phyloP scores from a whole-genome alignment of 306 rosid genomes.

The Pyrus bretschneideri region DNA sequence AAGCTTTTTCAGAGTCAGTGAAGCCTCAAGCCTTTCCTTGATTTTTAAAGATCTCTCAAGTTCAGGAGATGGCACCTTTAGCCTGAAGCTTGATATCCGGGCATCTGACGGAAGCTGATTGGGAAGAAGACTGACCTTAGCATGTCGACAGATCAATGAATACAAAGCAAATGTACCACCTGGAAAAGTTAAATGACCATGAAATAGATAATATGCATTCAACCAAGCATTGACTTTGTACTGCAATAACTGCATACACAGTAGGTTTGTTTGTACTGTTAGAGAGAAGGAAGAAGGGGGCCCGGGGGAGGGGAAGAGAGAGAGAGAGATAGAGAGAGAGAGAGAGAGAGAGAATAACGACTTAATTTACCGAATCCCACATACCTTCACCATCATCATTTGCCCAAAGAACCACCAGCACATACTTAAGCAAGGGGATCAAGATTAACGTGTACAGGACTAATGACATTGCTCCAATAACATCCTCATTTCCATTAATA shows the following conservation, averaged over 20 bases:
- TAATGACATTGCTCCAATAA: slow-evolving; percentile 87
- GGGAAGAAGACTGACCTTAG: slow-evolving; percentile 98
- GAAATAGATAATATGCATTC: neutral
- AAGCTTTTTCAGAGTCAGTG: slow-evolving; percentile 76
- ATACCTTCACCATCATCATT: slow-evolving; percentile 97
- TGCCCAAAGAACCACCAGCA: slow-evolving; percentile 89
- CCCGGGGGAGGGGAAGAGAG: neutral
- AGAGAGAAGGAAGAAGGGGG: neutral
- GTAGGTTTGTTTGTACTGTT: neutral
- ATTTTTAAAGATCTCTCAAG: slow-evolving; percentile 93
- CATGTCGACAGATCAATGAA: slow-evolving; percentile 97
- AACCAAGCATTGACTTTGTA: neutral
- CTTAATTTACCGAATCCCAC: slow-evolving; percentile 5
- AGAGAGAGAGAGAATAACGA: neutral
- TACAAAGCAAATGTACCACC: slow-evolving; percentile 99
- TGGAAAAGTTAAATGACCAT: slow-evolving; percentile 32
- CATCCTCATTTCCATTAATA: slow-evolving; percentile 71
- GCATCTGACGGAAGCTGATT: slow-evolving; percentile 96
- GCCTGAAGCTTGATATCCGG: slow-evolving; percentile 91
- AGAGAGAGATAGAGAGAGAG: neutral
- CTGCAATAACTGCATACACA: neutral
- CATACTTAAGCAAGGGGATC: slow-evolving; percentile 91
- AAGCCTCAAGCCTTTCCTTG: slow-evolving; percentile 85
- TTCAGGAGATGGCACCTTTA: slow-evolving; percentile 93
- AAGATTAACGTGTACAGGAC: slow-evolving; percentile 86